A percentile compares a stretch with the other conserved stretches of the same genome.
phyloP scores from a whole-genome alignment of 1,139 yeast species.

The Geotrichum europaeum region DNA sequence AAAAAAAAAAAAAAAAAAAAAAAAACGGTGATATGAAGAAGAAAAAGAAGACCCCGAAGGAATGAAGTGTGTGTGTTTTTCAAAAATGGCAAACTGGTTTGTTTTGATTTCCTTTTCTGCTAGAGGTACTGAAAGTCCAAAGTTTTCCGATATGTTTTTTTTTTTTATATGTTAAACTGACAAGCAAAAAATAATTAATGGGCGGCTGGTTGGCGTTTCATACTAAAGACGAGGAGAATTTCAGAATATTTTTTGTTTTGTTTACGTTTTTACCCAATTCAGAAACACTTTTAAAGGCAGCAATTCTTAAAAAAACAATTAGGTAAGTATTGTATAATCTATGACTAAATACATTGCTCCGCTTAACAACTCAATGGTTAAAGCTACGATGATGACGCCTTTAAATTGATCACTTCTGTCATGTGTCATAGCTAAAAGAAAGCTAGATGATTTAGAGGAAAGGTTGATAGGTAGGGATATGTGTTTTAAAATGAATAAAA shows the following conservation, averaged over 20 bases:
- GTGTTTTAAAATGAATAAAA: no score
- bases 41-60: neutral
- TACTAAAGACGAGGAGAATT: neutral
- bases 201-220: neutral
- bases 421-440: no score
- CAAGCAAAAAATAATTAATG: neutral
- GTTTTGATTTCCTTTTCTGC: neutral
- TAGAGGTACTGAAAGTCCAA: neutral
- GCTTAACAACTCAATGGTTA: no score
- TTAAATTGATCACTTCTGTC: no score
- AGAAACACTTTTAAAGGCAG: neutral
- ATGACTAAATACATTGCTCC: no score
- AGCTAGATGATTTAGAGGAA: no score
- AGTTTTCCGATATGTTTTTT: neutral
- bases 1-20: slow-evolving; percentile 8
- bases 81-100: neutral
- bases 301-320: no score
- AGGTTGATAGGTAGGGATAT: no score
- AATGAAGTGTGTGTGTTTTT: neutral
- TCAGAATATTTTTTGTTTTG: neutral
- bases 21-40: neutral
- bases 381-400: no score
- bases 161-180: neutral
- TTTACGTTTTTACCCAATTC: neutral
- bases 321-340: no score